Evolutionary conservation across 148 eudicot genomes (phyloP), one percentile per base, ranked within the genome.

Genomic region (Silene latifolia): DNA sequence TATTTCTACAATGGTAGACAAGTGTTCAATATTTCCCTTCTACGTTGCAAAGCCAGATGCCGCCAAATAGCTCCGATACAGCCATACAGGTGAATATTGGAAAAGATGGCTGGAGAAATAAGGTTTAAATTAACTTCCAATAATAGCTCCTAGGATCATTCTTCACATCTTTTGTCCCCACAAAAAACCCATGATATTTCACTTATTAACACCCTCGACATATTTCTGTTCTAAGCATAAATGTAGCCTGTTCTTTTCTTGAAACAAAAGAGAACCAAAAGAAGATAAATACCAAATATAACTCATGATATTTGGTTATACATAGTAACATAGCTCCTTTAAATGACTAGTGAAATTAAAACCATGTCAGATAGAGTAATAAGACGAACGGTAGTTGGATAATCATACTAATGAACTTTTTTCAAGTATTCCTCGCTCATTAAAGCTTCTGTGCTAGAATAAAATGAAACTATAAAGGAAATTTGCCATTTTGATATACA

Each of bases 101-200:
- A 65, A 65, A 65, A 32, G 47, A 65, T 63, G n/a, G 19, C 48
- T 65, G 20, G 70, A 35, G 42, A 35, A 35, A 60, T 60, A 60
- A 7, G 63, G 63, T 23, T 60, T 19, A 21, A 12, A 10, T 48
- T 60, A 8, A 60, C 29, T 7, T 60, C n/a, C 6, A 19, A 21
- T 10, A 20, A 14, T 14, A 48, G 54, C 54, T 12, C 53, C 54
- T 48, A 48, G 17, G 17, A 9, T 51, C 17, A 51, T 15, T 51
- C 56, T 51, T 51, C 18, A 51, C 56, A 51, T 51, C 56, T 4
- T 51, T 51, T 13, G 56, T 51, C 56, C 56, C 69, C 69, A 32
- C 46, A 65, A 4, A 69, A 69, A 20, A 4, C 3, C 14, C n/a
- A 21, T 46, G 29, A 20, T 20, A 7, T 60, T 20, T 21, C 20